These are phyloP conservation scores for Leccinum pachyderme DNA, from an alignment of 1,284 basidiomycete genomes.

Conservation along the genomic window DNA sequence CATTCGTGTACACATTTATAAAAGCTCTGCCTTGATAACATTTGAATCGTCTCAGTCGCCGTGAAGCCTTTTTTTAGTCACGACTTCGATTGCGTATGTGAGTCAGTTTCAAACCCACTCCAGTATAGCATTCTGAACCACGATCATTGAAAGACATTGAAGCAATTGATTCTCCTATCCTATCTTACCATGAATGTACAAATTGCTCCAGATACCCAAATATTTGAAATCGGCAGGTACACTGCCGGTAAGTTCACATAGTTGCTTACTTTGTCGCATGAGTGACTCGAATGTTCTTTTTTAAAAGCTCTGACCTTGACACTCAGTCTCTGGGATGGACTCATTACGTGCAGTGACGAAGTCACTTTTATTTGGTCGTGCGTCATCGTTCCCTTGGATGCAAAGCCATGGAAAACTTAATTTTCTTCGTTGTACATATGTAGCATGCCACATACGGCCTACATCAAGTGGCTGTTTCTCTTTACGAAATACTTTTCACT, in stretches of 20 bases:
- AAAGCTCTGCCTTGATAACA: neutral
- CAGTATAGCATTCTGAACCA: neutral
- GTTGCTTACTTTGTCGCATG: neutral
- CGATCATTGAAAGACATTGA: neutral
- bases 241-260: slow-evolving; percentile 5
- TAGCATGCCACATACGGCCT: slow-evolving; percentile 14
- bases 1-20: neutral
- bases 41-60: neutral
- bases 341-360: slow-evolving; percentile 16
- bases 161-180: neutral
- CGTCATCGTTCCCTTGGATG: neutral
- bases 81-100: slow-evolving; percentile 2
- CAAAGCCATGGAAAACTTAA: neutral
- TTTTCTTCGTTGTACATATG: neutral
- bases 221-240: slow-evolving; percentile 12
- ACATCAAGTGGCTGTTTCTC: slow-evolving; percentile 27
- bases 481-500: slow-evolving; percentile 18
- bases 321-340: slow-evolving; percentile 14
- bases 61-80: neutral
- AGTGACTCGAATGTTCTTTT: neutral
- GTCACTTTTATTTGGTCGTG: slow-evolving; percentile 18
- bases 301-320: slow-evolving; percentile 9
- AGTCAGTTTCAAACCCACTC: neutral
- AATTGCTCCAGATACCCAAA: neutral
- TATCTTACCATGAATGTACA: slow-evolving; percentile 4